A percentile compares a stretch with the other conserved stretches of the same genome.
Evolutionary conservation across 2,329 filamentous ascomycete genomes (phyloP).

Genomic region (Ceratocystis eucalypticola): DNA sequence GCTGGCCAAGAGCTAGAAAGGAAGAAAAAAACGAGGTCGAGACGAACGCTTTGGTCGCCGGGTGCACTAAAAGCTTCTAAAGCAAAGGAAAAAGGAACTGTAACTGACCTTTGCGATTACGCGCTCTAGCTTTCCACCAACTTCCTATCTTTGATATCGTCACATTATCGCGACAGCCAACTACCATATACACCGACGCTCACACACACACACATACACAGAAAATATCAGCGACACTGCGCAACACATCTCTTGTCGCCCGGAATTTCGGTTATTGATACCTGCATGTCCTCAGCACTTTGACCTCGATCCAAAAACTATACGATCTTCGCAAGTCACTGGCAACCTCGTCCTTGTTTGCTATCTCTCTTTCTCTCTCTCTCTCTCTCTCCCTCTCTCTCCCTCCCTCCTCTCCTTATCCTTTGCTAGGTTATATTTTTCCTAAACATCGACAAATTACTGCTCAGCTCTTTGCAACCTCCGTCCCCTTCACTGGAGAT

Average conservation of each 20-base stretch:
- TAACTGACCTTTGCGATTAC: background rate
- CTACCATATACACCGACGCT: too few species aligned
- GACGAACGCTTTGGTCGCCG: background rate
- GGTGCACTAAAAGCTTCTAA: background rate
- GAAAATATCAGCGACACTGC: background rate
- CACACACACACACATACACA: background rate
- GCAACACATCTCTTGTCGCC: background rate
- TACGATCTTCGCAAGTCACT: background rate
- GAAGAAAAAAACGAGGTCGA: background rate
- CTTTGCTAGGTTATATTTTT: background rate
- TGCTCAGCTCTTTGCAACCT: background rate
- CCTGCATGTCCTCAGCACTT: background rate
- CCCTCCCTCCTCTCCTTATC: background rate
- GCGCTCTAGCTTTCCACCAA: background rate
- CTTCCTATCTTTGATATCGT: constrained; percentile 2
- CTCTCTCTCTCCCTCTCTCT: background rate
- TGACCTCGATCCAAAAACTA: background rate
- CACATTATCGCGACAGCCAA: background rate
- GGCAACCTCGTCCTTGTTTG: background rate
- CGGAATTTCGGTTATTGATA: background rate
- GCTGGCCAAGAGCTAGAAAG: background rate
- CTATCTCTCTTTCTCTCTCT: background rate
- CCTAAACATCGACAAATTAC: background rate
- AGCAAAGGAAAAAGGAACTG: background rate
- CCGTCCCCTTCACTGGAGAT: background rate